phyloP scores from a whole-genome alignment of 2,329 filamentous ascomycete genomes.

The Stemphylium lycopersici region DNA sequence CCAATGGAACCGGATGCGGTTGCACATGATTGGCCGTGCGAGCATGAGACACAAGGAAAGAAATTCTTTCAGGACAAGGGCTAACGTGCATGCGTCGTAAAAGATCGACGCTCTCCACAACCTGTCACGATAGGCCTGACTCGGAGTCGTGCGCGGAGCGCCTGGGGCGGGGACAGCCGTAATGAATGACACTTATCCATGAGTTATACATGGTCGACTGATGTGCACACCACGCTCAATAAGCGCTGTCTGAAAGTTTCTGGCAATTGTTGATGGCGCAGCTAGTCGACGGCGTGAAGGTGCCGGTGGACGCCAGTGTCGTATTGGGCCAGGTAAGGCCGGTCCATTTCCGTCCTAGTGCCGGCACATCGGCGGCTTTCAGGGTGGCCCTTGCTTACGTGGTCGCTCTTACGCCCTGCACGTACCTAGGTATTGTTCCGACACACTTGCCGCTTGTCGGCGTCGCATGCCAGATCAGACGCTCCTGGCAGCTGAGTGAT shows the following conservation, averaged over 20 bases:
- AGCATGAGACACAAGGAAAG: neutral
- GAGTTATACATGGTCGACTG: neutral
- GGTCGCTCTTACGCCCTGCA: neutral
- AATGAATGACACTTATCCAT: neutral
- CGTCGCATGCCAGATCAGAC: neutral
- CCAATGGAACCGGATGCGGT: slow-evolving; percentile 3
- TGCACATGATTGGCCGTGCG: slow-evolving; percentile 2
- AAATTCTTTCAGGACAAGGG: slow-evolving; percentile 7
- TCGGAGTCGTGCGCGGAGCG: slow-evolving; percentile 2
- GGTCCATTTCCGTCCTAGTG: neutral
- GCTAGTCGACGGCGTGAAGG: neutral
- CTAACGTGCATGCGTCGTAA: slow-evolving; percentile 9
- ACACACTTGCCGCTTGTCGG: neutral
- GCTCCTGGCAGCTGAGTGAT: neutral
- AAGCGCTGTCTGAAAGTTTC: neutral
- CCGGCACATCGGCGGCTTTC: neutral
- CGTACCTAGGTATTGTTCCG: neutral
- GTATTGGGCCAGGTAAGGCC: neutral
- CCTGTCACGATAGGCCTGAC: neutral
- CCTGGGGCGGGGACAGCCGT: neutral
- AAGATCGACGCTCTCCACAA: slow-evolving; percentile 10
- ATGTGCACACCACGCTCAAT: neutral
- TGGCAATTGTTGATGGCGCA: neutral
- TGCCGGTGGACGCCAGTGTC: neutral
- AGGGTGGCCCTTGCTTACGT: neutral